phyloP scores from a whole-genome alignment of 1,284 basidiomycete genomes.

The Cryptococcus jaspeensis region DNA sequence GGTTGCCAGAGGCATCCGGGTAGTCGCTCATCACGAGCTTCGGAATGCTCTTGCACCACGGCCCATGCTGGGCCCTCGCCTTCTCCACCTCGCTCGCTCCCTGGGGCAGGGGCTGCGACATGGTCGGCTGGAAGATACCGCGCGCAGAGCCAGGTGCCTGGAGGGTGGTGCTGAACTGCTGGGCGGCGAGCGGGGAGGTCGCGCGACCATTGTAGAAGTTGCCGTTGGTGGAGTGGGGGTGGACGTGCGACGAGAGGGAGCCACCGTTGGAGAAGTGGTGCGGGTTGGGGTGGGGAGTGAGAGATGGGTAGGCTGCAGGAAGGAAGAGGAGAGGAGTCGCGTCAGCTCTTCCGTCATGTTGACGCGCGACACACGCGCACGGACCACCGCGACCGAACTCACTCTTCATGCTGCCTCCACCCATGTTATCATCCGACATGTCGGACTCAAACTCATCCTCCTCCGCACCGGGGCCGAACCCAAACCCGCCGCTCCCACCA shows the following conservation, averaged over 20 bases:
- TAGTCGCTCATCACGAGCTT: constrained; percentile 45
- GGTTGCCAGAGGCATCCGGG: constrained; percentile 44
- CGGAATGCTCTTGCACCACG: constrained; percentile 47
- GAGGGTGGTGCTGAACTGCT: constrained; percentile 44
- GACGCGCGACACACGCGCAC: constrained; percentile 16
- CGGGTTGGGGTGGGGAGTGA: constrained; percentile 19
- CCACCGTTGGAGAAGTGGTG: constrained; percentile 28
- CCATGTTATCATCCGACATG: constrained; percentile 19
- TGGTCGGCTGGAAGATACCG: constrained; percentile 43
- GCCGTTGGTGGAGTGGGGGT: too few relatives aligned
- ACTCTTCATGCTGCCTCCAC: constrained; percentile 12
- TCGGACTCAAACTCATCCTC: constrained; percentile 42
- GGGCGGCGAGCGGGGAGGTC: constrained; percentile 33
- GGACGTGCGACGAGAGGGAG: neutral
- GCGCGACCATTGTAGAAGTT: constrained; percentile 9
- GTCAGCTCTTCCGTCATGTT: constrained; percentile 16
- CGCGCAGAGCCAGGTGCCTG: constrained; percentile 24
- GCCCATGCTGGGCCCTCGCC: constrained; percentile 44
- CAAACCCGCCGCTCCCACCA: constrained; percentile 42
- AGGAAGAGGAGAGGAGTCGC: constrained; percentile 37
- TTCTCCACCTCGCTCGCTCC: constrained; percentile 36
- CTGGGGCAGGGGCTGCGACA: constrained; percentile 19
- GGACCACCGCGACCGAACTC: constrained; percentile 4
- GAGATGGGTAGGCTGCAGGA: constrained; percentile 15
- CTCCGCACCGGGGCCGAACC: constrained; percentile 47